These are phyloP conservation scores for Geranium incanum DNA, from an alignment of 441 rosid genomes.

Conservation along the genomic window DNA sequence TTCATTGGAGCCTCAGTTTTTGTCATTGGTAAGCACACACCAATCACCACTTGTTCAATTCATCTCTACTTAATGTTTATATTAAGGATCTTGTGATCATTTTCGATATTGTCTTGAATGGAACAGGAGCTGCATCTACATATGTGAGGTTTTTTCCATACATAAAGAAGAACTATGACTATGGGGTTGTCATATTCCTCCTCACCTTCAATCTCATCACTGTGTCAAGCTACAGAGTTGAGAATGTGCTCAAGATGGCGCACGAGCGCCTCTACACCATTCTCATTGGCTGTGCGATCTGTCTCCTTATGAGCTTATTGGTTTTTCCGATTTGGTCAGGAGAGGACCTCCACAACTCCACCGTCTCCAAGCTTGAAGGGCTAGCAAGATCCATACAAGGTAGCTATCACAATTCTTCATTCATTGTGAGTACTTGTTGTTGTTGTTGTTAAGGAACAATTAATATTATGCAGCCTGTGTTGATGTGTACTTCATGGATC, in stretches of 20 bases:
- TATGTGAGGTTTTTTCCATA: slow-evolving; percentile 68
- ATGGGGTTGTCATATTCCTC: slow-evolving; percentile 77
- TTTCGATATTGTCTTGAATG: slow-evolving; percentile 6
- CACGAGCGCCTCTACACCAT: slow-evolving; percentile 62
- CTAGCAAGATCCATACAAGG: slow-evolving; percentile 71
- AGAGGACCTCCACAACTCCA: slow-evolving; percentile 68
- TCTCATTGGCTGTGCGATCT: slow-evolving; percentile 58
- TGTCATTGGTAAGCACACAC: slow-evolving; percentile 39
- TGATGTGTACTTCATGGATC: slow-evolving; percentile 45
- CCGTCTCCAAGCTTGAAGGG: slow-evolving; percentile 62
- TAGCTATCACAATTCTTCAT: slow-evolving; percentile 8
- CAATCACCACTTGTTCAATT: too few species aligned
- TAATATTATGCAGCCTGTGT: slow-evolving; percentile 52
- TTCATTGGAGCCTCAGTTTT: slow-evolving; percentile 66
- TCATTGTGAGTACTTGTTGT: too few species aligned
- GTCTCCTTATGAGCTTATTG: slow-evolving; percentile 61
- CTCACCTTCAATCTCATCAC: slow-evolving; percentile 75
- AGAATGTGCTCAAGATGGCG: slow-evolving; percentile 53
- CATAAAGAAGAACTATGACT: slow-evolving; percentile 76
- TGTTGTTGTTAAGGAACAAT: neutral
- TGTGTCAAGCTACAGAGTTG: slow-evolving; percentile 62
- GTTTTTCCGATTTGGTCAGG: slow-evolving; percentile 83
- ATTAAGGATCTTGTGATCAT: neutral
- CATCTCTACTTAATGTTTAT: too few species aligned
- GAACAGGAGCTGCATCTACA: slow-evolving; percentile 58